These are phyloP conservation scores for Eucalyptus lansdowneana DNA, from an alignment of 345 rosid genomes.

Conservation along the genomic window DNA sequence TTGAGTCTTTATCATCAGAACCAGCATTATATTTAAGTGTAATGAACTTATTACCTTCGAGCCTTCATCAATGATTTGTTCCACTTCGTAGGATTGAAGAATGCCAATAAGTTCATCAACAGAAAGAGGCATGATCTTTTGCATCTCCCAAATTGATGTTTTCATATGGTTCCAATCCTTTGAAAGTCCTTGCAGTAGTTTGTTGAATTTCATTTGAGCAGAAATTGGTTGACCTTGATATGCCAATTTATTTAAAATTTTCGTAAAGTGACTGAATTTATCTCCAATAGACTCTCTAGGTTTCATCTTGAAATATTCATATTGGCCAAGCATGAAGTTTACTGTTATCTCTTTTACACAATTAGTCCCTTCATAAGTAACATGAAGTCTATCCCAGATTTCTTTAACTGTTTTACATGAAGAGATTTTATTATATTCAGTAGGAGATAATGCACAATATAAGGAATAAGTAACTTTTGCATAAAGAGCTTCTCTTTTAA, in stretches of 20 bases:
- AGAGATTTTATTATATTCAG: no score
- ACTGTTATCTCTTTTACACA: no score
- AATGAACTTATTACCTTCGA: no score
- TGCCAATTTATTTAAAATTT: fast-evolving
- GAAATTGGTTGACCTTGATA: no score
- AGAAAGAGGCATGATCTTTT: no score
- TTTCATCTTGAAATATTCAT: fast-evolving
- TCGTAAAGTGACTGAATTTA: fast-evolving
- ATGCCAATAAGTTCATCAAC: no score
- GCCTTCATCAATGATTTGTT: no score
- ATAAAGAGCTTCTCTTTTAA: fast-evolving
- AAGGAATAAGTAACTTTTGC: fast-evolving
- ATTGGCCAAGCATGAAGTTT: no score
- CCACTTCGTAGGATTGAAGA: no score
- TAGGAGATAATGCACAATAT: fast-evolving
- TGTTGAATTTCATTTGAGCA: fast-evolving
- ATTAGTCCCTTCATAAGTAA: no score
- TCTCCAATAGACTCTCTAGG: fast-evolving
- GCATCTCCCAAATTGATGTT: fast-evolving
- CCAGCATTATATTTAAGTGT: fast-evolving
- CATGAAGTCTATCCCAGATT: fast-evolving
- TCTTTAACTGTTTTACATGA: fast-evolving
- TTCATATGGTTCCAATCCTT: no score
- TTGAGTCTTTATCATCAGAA: fast-evolving
- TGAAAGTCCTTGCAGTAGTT: fast-evolving